These are phyloP conservation scores for Exophiala sideris DNA, from an alignment of 2,329 filamentous ascomycete species.

Conservation along the genomic window DNA sequence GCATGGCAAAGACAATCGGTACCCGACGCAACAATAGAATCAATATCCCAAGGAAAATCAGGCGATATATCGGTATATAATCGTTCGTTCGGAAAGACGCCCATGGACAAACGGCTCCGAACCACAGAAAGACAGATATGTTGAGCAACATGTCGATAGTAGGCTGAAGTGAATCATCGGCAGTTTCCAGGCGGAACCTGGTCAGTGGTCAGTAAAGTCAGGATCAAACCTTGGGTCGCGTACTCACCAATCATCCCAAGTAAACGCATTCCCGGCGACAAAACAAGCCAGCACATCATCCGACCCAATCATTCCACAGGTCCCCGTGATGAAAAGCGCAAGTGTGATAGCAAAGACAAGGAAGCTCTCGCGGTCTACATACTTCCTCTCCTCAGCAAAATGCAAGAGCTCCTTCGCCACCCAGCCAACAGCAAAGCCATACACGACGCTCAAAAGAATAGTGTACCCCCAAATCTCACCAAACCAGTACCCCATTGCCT, in stretches of 20 bases:
- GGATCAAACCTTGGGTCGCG: background rate
- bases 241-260: slow-evolving; percentile 63
- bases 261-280: slow-evolving; percentile 85
- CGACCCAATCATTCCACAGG: slow-evolving; percentile 79
- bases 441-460: slow-evolving; percentile 72
- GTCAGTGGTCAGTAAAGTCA: slow-evolving; percentile 29
- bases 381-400: slow-evolving; percentile 76
- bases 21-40: slow-evolving; percentile 74
- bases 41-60: slow-evolving; percentile 70
- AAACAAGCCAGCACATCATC: slow-evolving; percentile 92
- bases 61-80: slow-evolving; percentile 69
- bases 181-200: slow-evolving; percentile 80
- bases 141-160: slow-evolving; percentile 95
- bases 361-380: slow-evolving; percentile 83
- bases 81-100: slow-evolving; percentile 61
- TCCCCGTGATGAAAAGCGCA: slow-evolving; percentile 81
- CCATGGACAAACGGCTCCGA: slow-evolving; percentile 83
- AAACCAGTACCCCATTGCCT: slow-evolving; percentile 77
- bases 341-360: slow-evolving; percentile 81
- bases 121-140: slow-evolving; percentile 85
- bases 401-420: slow-evolving; percentile 77
- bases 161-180: slow-evolving; percentile 88
- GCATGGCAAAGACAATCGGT: slow-evolving; percentile 70
- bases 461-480: slow-evolving; percentile 81
- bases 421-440: slow-evolving; percentile 76